Evolutionary conservation across 306 rosid genomes (phyloP).

Genomic region (Cyclanthera cordifolia): DNA sequence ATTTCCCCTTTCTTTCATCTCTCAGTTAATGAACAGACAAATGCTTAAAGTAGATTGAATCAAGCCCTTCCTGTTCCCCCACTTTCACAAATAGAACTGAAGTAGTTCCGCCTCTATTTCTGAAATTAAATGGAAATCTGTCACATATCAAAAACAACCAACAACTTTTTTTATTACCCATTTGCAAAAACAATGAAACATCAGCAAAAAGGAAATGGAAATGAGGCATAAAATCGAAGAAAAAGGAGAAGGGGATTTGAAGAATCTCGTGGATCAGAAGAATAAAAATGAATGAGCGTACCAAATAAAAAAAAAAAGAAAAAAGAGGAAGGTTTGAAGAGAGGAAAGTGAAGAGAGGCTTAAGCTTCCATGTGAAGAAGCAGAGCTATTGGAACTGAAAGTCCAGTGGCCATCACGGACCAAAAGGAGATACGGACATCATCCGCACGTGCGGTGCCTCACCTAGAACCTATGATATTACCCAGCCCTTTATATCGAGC

Average conservation of each 20-base stretch:
- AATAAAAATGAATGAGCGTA: background rate
- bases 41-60: background rate
- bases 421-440: background rate
- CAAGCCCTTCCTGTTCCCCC: background rate
- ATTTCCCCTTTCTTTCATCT: background rate
- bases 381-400: background rate
- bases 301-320: no score
- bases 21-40: background rate
- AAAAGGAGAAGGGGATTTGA: background rate
- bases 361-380: conserved; percentile 4
- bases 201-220: background rate
- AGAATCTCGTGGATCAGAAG: conserved; percentile 4
- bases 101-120: background rate
- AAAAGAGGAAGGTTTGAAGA: background rate
- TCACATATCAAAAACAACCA: background rate
- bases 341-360: background rate
- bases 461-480: background rate
- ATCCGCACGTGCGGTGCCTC: conserved; percentile 5
- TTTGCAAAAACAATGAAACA: background rate
- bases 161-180: background rate
- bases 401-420: conserved; percentile 8
- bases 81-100: background rate
- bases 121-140: background rate
- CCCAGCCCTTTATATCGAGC: background rate
- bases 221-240: background rate